A percentile compares a stretch with the other conserved stretches of the same genome.
These are phyloP conservation scores for Venustampulla echinocandica DNA, from an alignment of 495 filamentous ascomycete species.

Conservation along the genomic window DNA sequence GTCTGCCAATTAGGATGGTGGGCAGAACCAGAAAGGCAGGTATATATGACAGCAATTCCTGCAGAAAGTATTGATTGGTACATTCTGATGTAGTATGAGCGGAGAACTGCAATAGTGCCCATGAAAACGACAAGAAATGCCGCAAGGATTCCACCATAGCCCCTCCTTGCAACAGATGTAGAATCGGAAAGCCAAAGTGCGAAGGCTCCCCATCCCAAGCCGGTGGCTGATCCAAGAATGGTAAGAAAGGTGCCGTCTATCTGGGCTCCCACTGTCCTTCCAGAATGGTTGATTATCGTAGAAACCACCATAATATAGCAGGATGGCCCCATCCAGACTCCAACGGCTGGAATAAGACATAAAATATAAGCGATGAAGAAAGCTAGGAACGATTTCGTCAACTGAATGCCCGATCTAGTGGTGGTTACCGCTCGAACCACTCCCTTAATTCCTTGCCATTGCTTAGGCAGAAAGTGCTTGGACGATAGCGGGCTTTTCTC, in stretches of 20 bases:
- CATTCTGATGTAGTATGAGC: constrained; percentile 44
- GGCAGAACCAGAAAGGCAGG: constrained; percentile 40
- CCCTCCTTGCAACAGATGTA: constrained; percentile 31
- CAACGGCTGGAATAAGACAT: constrained; percentile 39
- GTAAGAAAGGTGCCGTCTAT: constrained; percentile 46
- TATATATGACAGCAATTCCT: constrained; percentile 45
- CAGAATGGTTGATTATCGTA: constrained; percentile 45
- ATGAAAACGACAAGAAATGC: constrained; percentile 45
- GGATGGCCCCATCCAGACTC: constrained; percentile 40
- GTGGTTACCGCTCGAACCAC: constrained; percentile 29
- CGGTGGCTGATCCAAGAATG: constrained; percentile 42
- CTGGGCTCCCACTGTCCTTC: constrained; percentile 44
- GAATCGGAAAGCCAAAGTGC: constrained; percentile 44
- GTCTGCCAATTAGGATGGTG: constrained; percentile 34
- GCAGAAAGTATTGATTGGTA: constrained; percentile 47
- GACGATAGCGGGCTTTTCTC: constrained; percentile 35
- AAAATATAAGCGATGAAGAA: constrained; percentile 46
- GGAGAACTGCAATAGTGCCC: constrained; percentile 38
- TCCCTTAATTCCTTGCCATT: constrained; percentile 30
- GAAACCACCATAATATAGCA: constrained; percentile 45
- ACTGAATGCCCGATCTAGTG: constrained; percentile 38
- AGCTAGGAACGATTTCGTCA: constrained; percentile 43
- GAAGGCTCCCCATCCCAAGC: constrained; percentile 46
- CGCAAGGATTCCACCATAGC: constrained; percentile 45
- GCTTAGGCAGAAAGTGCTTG: constrained; percentile 36